phyloP scores from a whole-genome alignment of 768 basidiomycete species.

The Nidula microcarpa region DNA sequence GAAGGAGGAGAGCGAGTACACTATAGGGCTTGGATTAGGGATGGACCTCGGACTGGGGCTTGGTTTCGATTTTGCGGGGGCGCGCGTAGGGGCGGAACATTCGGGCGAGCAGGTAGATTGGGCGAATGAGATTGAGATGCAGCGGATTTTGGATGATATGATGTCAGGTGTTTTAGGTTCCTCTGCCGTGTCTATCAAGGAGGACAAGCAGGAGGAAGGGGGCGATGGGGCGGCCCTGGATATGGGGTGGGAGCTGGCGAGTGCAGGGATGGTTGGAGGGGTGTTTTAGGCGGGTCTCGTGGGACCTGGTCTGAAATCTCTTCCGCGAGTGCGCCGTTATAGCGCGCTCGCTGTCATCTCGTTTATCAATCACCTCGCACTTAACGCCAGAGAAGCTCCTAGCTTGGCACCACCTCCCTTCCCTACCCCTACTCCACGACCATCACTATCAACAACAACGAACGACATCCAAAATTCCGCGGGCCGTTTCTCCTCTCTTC shows the following conservation, averaged over 20 bases:
- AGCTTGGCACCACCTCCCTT: neutral
- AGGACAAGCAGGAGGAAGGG: neutral
- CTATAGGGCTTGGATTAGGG: neutral
- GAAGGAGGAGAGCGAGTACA: neutral
- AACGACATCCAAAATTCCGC: conserved; percentile 2
- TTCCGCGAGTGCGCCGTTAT: neutral
- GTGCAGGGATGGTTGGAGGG: conserved; percentile 13
- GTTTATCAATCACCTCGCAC: neutral
- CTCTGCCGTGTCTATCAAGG: conserved; percentile 9
- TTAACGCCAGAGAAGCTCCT: neutral
- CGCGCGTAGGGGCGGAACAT: conserved; percentile 17
- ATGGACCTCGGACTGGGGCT: conserved; percentile 8
- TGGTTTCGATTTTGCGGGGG: conserved; percentile 9
- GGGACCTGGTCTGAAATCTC: neutral
- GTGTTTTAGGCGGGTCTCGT: conserved; percentile 7
- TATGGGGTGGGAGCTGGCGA: conserved; percentile 1
- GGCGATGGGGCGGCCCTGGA: neutral
- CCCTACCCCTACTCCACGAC: neutral
- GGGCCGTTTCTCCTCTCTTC: conserved; percentile 11
- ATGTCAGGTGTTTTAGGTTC: conserved; percentile 25
- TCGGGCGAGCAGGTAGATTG: conserved; percentile 20
- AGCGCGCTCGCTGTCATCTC: neutral
- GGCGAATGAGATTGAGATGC: conserved; percentile 53
- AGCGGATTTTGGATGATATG: conserved; percentile 52
- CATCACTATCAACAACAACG: conserved; percentile 2